Conservation (phyloP, 2,329 filamentous ascomycete genomes). For the Coniochaeta pulveracea region DNA sequence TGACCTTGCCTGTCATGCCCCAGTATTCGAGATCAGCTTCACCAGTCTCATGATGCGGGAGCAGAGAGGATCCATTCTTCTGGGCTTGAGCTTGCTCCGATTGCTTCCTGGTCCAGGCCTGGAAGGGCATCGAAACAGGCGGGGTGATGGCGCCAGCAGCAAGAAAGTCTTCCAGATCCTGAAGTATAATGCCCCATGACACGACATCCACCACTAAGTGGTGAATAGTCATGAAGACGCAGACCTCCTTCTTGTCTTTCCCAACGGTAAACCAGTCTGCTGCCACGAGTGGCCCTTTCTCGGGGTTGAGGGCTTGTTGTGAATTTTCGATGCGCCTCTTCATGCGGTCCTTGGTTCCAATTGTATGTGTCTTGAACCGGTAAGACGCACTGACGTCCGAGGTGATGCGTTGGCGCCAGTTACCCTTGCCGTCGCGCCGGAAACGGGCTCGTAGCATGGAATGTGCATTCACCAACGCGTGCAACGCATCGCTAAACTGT, state of each 20-base stretch:
- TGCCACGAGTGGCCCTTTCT: conserved; percentile 14
- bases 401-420: conserved; percentile 18
- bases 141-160: conserved; percentile 8
- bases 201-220: conserved; percentile 30
- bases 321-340: conserved; percentile 11
- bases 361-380: conserved; percentile 10
- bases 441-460: conserved; percentile 25
- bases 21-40: conserved; percentile 12
- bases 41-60: conserved; percentile 9
- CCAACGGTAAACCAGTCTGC: conserved; percentile 11
- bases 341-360: conserved; percentile 8
- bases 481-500: conserved; percentile 11
- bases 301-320: conserved; percentile 10
- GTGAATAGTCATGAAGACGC: conserved; percentile 19
- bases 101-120: conserved; percentile 23
- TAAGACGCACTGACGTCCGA: conserved; percentile 10
- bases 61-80: conserved; percentile 6
- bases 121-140: conserved; percentile 17
- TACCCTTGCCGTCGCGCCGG: conserved; percentile 6
- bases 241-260: conserved; percentile 6
- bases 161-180: conserved; percentile 29
- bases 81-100: conserved; percentile 15
- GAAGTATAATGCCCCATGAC: conserved; percentile 31
- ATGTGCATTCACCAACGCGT: conserved; percentile 18
- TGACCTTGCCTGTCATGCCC: conserved; percentile 13